phyloP scores from a whole-genome alignment of 176 grass and related monocot species.

The Elaeis guineensis region DNA sequence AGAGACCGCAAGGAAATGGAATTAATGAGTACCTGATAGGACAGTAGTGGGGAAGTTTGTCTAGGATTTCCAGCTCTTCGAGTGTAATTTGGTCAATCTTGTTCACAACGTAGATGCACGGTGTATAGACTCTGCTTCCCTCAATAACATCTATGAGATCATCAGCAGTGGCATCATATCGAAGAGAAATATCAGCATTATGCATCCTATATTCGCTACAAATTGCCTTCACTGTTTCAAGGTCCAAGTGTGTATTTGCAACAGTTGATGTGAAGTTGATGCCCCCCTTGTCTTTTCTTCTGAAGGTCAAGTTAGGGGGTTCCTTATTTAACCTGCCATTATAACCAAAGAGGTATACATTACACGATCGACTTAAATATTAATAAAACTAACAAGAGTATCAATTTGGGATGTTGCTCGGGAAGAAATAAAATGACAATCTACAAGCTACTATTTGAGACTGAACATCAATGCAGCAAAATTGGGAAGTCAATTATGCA shows the following conservation, averaged over 20 bases:
- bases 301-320: conserved; percentile 85
- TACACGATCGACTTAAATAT: not conserved
- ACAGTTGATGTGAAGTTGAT: conserved; percentile 98
- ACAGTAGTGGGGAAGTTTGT: conserved; percentile 98
- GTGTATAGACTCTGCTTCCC: conserved; percentile 90
- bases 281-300: conserved; percentile 91
- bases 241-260: conserved; percentile 74
- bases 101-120: conserved; percentile 92
- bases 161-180: conserved; percentile 92
- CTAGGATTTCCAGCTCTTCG: conserved; percentile 92
- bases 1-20: too few species aligned
- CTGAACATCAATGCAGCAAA: too few species aligned
- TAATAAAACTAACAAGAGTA: not conserved
- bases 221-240: conserved; percentile 94
- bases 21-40: conserved; percentile 46
- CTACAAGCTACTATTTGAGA: too few species aligned
- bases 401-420: too few species aligned
- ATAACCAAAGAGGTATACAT: conserved; percentile 10
- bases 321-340: conserved; percentile 86
- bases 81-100: conserved; percentile 97
- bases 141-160: conserved; percentile 97
- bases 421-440: too few species aligned
- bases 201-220: conserved; percentile 96
- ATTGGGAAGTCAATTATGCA: too few species aligned
- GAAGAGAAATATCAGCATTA: conserved; percentile 85